Base-by-base conservation (phyloP, 345 rosid species). In the Carallia pectinifolia region DNA sequence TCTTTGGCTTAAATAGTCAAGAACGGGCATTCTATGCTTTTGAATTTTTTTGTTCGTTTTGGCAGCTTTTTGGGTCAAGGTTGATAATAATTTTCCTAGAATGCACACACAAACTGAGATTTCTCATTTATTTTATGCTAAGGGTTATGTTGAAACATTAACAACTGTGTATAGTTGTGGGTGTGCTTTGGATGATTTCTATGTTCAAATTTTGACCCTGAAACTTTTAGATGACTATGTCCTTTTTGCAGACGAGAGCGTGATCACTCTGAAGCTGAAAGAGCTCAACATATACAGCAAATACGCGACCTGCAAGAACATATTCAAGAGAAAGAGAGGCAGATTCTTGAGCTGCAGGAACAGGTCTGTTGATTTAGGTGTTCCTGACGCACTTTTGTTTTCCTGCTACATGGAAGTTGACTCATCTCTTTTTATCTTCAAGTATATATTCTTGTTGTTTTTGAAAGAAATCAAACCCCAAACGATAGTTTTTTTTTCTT, bases 181-280 rank as follows among this genome's bases (percentile, higher is more conserved):
- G 4, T 44, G 16, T 44, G 15, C 16, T 44, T 44, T 44, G 48
- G 48, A 44, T 44, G 48, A 44, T 44, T 44, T 44, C 12, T 12
- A 4, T 44, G 3, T 44, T 44, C 50, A 44, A 12, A 12, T 44
- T 44, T 12, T 13, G 16, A 44, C 50, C 50, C 12, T 44, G 50
- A 44, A 66, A 23, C 23, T 67, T 67, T 69, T 38, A 53, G 39
- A 66, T 55, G 66, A 37, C 29, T 56, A 76, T 10, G 60, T 69
- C 48, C 30, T 48, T 60, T 40, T 52, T 82, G 80, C 92, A 95
- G 99, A 82, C 89, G 96, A 77, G 98, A 95, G 81, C 98, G 89
- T 80, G 99, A 95, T 83, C 99, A 90, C 78, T 86, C 96, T 65
- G 99, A 92, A 72, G 96, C 92, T 79, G 99, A 95, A 81, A 87